Conservation (phyloP, 352 stramenopile species). For the Thalassiosira exigua region DNA sequence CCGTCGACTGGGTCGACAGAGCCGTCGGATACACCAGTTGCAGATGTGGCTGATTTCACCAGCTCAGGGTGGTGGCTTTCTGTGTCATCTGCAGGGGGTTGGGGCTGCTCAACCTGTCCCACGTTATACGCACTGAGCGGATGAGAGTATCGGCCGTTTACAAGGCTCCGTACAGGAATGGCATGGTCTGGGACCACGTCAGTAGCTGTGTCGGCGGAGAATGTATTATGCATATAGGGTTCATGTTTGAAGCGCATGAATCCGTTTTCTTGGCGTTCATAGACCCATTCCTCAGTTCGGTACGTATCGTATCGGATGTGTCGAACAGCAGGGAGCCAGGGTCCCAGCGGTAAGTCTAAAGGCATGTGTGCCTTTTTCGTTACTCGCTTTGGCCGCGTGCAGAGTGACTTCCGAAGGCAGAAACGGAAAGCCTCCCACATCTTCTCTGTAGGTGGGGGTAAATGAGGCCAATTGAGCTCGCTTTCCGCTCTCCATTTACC, state of each 20-base stretch:
- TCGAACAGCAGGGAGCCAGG: background rate
- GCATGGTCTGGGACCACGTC: background rate
- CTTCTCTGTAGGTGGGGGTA: background rate
- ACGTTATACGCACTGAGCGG: background rate
- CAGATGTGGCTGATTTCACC: background rate
- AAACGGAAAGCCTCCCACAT: background rate
- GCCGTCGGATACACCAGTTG: background rate
- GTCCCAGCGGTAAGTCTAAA: background rate
- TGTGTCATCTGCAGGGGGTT: background rate
- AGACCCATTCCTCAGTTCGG: background rate
- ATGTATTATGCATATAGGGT: background rate
- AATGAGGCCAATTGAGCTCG: constrained; percentile 7
- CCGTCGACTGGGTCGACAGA: background rate
- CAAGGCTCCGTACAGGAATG: background rate
- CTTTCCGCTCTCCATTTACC: constrained; percentile 7
- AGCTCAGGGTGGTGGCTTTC: background rate
- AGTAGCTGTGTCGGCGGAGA: background rate
- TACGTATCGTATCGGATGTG: background rate
- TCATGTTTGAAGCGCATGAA: background rate
- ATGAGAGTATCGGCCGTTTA: background rate
- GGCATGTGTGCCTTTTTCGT: background rate
- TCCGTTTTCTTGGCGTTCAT: background rate
- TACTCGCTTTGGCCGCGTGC: background rate
- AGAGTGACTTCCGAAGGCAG: background rate
- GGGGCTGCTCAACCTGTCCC: no score